Percentiles rank a stretch among this genome's conserved stretches.
These are phyloP conservation scores for Eutrema heterophyllum DNA, from an alignment of 345 rosid species.

Conservation along the genomic window DNA sequence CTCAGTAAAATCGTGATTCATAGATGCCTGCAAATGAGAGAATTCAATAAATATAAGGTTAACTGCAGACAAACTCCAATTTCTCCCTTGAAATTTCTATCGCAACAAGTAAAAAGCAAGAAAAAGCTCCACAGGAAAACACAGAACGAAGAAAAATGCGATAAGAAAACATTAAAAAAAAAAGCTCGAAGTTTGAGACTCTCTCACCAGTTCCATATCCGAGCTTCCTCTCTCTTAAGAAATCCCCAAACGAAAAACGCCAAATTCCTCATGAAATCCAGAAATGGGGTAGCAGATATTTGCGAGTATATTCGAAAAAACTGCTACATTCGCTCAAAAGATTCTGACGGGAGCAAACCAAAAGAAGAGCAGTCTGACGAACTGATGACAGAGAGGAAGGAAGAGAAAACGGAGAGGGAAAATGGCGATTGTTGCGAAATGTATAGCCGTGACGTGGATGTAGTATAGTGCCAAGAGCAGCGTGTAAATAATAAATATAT, in stretches of 20 bases:
- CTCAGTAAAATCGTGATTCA: constrained; percentile 18
- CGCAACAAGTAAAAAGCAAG: too few relatives aligned
- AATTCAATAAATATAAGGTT: background rate
- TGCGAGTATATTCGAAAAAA: background rate
- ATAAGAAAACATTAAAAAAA: background rate
- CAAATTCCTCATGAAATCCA: background rate
- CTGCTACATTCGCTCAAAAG: background rate
- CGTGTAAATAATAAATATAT: too few relatives aligned
- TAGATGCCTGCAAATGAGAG: constrained; percentile 30
- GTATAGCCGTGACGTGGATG: constrained; percentile 25
- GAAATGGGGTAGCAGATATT: background rate
- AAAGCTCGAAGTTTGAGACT: background rate
- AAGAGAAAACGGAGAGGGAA: constrained; percentile 6
- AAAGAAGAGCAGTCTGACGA: background rate
- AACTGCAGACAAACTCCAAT: background rate
- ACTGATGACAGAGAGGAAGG: background rate
- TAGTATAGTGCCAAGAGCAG: background rate
- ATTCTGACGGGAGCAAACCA: background rate
- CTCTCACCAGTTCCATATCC: constrained; percentile 44
- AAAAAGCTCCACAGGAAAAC: too few relatives aligned
- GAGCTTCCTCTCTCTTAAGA: constrained; percentile 22
- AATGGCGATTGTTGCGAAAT: background rate
- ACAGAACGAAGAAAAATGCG: background rate
- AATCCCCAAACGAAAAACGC: background rate
- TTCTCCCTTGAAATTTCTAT: too few relatives aligned